Evolutionary conservation across 345 rosid genomes (phyloP).

Genomic region (rapeseed (Brassica napus)): DNA sequence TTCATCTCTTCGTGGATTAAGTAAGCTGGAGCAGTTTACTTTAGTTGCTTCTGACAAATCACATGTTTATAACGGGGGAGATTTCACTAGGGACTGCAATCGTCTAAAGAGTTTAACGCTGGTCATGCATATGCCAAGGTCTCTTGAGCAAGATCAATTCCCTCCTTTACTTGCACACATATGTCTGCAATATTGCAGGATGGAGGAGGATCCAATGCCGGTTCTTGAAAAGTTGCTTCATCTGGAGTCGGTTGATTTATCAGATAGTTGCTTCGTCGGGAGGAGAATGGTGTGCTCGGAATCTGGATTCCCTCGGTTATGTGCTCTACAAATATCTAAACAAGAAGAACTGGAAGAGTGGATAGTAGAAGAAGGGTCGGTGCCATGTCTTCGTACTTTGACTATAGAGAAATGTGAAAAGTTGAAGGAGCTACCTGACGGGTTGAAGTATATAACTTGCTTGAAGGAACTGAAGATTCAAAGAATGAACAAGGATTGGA

Average conservation of each 20-base stretch:
- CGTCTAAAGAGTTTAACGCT: conserved; percentile 29
- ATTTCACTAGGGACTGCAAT: background rate
- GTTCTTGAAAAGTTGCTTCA: conserved; percentile 43
- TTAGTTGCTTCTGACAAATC: background rate
- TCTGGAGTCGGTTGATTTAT: conserved; percentile 26
- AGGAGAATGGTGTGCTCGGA: conserved; percentile 32
- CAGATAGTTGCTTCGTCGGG: conserved; percentile 15
- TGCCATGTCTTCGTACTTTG: conserved; percentile 14
- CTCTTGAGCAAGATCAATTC: conserved; percentile 27
- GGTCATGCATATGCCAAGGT: conserved; percentile 27
- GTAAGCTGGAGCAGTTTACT: background rate
- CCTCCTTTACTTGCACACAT: conserved; percentile 38
- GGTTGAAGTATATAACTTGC: conserved; percentile 6
- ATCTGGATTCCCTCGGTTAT: conserved; percentile 27
- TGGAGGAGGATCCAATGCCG: conserved; percentile 48
- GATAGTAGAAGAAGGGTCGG: conserved; percentile 34
- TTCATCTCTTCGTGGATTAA: conserved; percentile 12
- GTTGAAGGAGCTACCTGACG: conserved; percentile 40
- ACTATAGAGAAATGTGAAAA: conserved; percentile 1
- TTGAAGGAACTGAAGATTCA: conserved; percentile 5
- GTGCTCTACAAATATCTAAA: background rate
- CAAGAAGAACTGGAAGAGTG: conserved; percentile 20
- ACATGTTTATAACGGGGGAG: background rate
- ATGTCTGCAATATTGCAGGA: conserved; percentile 18
- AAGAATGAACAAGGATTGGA: conserved; percentile 12